phyloP scores from a whole-genome alignment of 108 stramenopile genomes.

The Stephanodiscus minutulus region DNA sequence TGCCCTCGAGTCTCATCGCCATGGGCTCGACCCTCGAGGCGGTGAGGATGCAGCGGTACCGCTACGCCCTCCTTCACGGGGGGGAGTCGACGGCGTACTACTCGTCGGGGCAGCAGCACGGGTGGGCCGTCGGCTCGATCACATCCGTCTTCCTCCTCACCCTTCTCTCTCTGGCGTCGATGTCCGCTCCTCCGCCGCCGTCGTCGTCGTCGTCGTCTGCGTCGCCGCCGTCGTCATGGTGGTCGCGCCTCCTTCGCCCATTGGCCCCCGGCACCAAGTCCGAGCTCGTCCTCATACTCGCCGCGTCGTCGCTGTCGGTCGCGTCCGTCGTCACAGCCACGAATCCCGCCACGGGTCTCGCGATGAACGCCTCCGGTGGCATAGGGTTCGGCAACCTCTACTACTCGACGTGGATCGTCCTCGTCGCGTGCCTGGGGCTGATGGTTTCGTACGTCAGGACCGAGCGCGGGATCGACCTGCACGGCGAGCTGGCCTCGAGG shows the following conservation, averaged over 20 bases:
- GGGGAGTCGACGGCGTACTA: not conserved
- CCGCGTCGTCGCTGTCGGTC: slow-evolving; percentile 16
- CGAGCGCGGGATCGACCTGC: slow-evolving; percentile 74
- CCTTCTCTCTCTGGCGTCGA: slow-evolving; percentile 15
- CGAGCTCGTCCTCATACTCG: slow-evolving; percentile 20
- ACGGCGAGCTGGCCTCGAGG: slow-evolving; percentile 61
- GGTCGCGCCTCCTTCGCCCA: not conserved
- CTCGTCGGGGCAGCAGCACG: slow-evolving; percentile 20
- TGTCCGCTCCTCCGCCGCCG: not conserved
- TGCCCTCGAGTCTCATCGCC: slow-evolving; percentile 35
- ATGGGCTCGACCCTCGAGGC: slow-evolving; percentile 49
- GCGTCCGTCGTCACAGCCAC: slow-evolving; percentile 22
- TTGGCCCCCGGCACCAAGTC: slow-evolving; percentile 36
- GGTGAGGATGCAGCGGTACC: slow-evolving; percentile 1
- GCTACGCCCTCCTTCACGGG: too few species aligned
- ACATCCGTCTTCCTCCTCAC: slow-evolving; percentile 35
- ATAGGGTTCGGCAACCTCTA: slow-evolving; percentile 82
- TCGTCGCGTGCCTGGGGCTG: slow-evolving; percentile 59
- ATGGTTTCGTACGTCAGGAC: slow-evolving; percentile 60
- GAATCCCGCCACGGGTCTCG: slow-evolving; percentile 57
- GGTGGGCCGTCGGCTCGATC: slow-evolving; percentile 27
- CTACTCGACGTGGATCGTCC: slow-evolving; percentile 60
- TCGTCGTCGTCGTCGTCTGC: slow-evolving; percentile 4
- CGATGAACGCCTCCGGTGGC: slow-evolving; percentile 50
- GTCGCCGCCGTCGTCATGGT: not conserved